Evolutionary conservation across 2,329 filamentous ascomycete genomes (phyloP).

Genomic region (Mycogone perniciosa): DNA sequence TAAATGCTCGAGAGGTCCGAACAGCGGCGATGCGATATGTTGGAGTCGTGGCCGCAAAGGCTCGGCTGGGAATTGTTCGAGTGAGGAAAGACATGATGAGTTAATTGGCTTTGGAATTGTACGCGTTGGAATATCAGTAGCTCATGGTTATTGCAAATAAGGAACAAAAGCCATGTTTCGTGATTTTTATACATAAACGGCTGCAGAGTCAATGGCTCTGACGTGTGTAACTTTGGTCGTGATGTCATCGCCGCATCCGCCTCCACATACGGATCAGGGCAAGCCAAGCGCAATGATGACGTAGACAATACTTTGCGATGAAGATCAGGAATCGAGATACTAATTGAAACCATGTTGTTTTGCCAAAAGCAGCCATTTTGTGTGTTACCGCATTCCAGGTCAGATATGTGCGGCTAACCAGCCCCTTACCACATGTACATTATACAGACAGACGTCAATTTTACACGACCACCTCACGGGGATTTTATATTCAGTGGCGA

Average conservation of each 20-base stretch:
- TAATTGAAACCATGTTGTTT: background rate
- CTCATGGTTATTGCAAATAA: background rate
- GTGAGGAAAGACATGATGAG: constrained; percentile 11
- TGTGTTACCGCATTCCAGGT: background rate
- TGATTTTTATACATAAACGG: background rate
- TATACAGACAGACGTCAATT: too few species aligned
- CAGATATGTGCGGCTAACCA: too few species aligned
- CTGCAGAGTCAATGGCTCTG: background rate
- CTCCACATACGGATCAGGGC: constrained; percentile 4
- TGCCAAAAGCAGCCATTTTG: background rate
- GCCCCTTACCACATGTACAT: too few species aligned
- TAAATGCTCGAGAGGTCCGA: constrained; percentile 44
- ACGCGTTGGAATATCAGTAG: background rate
- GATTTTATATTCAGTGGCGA: too few species aligned
- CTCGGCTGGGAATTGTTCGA: constrained; percentile 2
- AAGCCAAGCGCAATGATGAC: constrained; percentile 10
- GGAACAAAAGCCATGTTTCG: background rate
- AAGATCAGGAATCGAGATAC: background rate
- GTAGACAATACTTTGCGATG: background rate
- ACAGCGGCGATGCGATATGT: constrained; percentile 32
- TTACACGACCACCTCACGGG: too few species aligned
- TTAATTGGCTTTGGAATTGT: background rate
- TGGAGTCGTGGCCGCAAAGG: constrained; percentile 16
- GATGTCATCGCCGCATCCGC: constrained; percentile 12
- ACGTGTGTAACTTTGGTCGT: constrained; percentile 3